These are phyloP conservation scores for Moesziomyces aphidis DNA, from an alignment of 1,284 basidiomycete species.

Conservation along the genomic window DNA sequence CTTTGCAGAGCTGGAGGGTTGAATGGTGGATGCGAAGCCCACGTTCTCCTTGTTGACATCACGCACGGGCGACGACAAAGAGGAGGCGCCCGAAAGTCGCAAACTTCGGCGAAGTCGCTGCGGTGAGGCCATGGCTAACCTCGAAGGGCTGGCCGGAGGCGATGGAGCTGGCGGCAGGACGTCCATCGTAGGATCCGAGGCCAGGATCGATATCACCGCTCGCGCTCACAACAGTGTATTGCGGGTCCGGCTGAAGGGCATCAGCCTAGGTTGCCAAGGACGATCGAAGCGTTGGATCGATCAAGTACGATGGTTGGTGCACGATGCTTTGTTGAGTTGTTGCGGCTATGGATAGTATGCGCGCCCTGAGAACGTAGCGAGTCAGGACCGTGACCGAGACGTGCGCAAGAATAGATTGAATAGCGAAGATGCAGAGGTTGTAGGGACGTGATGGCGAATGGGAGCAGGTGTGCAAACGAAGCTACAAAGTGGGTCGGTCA, in stretches of 20 bases:
- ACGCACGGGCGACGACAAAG: conserved; percentile 12
- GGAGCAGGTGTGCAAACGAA: no score
- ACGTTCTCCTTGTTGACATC: conserved; percentile 26
- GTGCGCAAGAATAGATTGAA: no score
- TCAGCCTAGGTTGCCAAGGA: not conserved
- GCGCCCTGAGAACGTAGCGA: no score
- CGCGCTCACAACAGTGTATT: not conserved
- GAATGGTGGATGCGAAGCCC: not conserved
- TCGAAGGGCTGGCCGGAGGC: not conserved
- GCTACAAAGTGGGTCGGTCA: no score
- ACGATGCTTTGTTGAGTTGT: not conserved
- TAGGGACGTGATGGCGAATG: not conserved
- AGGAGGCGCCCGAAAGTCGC: conserved; percentile 24
- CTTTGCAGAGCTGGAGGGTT: conserved; percentile 31
- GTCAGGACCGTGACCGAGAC: no score
- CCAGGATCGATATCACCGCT: not conserved
- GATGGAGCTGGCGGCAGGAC: conserved; percentile 3
- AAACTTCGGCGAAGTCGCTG: conserved; percentile 29
- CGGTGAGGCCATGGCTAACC: conserved; percentile 3
- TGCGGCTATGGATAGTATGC: no score
- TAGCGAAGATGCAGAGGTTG: no score
- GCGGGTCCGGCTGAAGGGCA: not conserved
- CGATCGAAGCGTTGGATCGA: not conserved
- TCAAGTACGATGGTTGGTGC: not conserved
- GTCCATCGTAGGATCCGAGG: conserved; percentile 11